Conservation (phyloP, 1,284 basidiomycete species). For the Ceratobasidium sp. region DNA sequence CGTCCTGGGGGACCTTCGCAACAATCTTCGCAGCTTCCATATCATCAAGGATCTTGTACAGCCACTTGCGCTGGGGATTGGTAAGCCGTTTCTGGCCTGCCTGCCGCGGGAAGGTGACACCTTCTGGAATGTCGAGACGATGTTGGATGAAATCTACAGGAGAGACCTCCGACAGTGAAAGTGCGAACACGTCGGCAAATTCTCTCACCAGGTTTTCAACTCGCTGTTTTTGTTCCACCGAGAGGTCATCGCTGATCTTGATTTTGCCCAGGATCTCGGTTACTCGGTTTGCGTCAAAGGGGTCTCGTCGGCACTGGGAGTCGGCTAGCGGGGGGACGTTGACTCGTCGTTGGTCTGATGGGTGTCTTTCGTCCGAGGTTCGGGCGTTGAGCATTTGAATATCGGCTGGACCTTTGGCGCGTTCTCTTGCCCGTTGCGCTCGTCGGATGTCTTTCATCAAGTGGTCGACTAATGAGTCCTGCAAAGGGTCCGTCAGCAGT, state of each 20-base stretch:
- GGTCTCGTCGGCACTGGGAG: background rate
- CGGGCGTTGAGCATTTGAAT: background rate
- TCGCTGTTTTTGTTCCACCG: conserved; percentile 28
- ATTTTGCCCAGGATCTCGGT: conserved; percentile 41
- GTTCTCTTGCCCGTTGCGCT: background rate
- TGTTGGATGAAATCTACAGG: conserved; percentile 43
- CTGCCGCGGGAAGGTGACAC: conserved; percentile 21
- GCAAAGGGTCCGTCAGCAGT: background rate
- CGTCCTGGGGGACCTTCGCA: conserved; percentile 31
- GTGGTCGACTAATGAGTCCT: background rate
- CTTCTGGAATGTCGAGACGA: conserved; percentile 41
- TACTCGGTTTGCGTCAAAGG: conserved; percentile 35
- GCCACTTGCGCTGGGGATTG: conserved; percentile 35
- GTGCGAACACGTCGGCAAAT: conserved; percentile 46
- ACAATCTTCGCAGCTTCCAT: conserved; percentile 45
- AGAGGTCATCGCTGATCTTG: conserved; percentile 42
- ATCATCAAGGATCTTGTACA: conserved; percentile 44
- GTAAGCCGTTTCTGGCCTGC: conserved; percentile 42
- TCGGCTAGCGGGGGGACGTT: no score
- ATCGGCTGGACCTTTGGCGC: background rate
- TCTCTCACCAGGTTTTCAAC: conserved; percentile 39
- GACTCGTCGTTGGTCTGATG: background rate
- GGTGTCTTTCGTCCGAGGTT: background rate
- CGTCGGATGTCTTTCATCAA: background rate
- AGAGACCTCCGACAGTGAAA: conserved; percentile 43